Evolutionary conservation across 164 flowering plant species (phyloP), one percentile per base, ranked within the genome.

Genomic region (Macadamia tetraphylla): DNA sequence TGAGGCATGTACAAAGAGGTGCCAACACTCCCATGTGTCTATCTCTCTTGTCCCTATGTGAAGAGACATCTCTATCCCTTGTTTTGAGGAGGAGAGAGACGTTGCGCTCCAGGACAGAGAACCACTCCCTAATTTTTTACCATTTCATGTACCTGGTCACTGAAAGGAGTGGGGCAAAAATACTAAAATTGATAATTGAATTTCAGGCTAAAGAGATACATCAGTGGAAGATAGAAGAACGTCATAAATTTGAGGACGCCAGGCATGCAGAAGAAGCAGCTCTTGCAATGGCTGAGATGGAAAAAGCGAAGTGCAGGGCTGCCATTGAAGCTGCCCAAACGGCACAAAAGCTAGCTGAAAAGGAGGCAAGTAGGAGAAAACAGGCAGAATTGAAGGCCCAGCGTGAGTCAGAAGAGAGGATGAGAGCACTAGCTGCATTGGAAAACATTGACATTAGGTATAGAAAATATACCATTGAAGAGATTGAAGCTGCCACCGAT

Each of bases 261-360:
- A 77, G 75, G 69, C 51, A 59, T 3, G 80, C 90, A 0, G 86
- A 81, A 74, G 90, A 87, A 71, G 78, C 84, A 10, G 90, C 94
- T 0, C 80, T 87, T 12, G 79, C 81, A 0, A 63, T 84, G 1
- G 88, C 82, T 1, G 87, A 86, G 77, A 73, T 74, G 67, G 91
- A 89, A 81, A 85, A 87, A 73, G 83, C 83, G 8, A 86, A 80
- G 74, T 80, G 82, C 81, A 82, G 65, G 68, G 92, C 79, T 18
- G 94, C 94, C 30, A 70, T 86, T 6, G 90, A 87, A 75, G 86
- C 86, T 6, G 89, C 93, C 1, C 87, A 80, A 70, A 76, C 77
- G 44, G 78, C 95, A 29, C 84, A 81, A 72, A 83, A 63, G 78
- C n/a, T 86, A 18, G 95, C 95, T 1, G 89, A 83, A 75, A 64